These are phyloP conservation scores for Pisolithus sp. DNA, from an alignment of 768 basidiomycete genomes.

Conservation along the genomic window DNA sequence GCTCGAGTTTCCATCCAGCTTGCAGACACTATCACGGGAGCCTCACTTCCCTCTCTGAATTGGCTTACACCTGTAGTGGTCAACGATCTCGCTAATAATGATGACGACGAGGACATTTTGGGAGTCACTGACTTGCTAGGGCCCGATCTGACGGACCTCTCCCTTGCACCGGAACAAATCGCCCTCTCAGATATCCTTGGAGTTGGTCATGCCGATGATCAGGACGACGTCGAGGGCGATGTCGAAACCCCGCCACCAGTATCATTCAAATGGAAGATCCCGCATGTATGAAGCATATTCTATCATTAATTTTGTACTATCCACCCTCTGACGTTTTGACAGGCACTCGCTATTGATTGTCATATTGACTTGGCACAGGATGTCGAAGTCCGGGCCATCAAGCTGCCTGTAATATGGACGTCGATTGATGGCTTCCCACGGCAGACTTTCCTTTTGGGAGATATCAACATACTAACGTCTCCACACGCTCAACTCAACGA, in stretches of 20 bases:
- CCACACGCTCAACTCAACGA: background rate
- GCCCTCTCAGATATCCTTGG: background rate
- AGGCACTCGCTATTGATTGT: background rate
- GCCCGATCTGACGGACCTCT: background rate
- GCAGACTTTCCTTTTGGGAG: background rate
- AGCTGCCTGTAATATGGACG: background rate
- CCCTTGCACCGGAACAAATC: background rate
- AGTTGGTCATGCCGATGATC: background rate
- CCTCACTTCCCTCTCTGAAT: background rate
- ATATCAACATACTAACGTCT: background rate
- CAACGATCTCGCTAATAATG: background rate
- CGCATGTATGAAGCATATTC: background rate
- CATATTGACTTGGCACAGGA: background rate
- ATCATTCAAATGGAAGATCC: background rate
- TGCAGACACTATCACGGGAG: background rate
- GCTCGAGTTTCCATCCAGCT: conserved; percentile 2
- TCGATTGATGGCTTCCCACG: background rate
- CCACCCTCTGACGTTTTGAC: background rate
- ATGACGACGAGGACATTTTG: background rate
- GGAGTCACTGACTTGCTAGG: background rate
- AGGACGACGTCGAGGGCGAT: background rate
- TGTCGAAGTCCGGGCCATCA: background rate
- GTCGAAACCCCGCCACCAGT: background rate
- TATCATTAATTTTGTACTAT: background rate
- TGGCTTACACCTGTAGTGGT: background rate